Percentiles rank a stretch among this genome's conserved stretches.
phyloP scores from a whole-genome alignment of 768 basidiomycete genomes.

The Tephrocybe sp. region DNA sequence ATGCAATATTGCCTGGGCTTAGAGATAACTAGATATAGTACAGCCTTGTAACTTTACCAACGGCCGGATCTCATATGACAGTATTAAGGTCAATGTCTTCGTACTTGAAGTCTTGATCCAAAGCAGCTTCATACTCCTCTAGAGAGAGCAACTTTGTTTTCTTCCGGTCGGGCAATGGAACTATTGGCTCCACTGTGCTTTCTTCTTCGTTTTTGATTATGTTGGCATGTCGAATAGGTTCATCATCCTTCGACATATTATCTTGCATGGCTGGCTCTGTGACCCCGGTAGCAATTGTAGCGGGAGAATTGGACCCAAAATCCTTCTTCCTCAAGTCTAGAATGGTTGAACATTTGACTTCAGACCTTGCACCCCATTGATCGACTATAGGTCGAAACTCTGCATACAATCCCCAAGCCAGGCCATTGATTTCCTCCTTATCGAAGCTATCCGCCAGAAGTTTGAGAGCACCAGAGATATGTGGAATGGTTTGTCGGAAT shows the following conservation, averaged over 20 bases:
- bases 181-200: constrained; percentile 13
- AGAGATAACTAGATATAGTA: constrained; percentile 21
- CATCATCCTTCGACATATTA: too few relatives aligned
- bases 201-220: constrained; percentile 14
- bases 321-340: constrained; percentile 50
- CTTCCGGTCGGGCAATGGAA: constrained; percentile 36
- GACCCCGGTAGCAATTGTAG: constrained; percentile 7
- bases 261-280: too few relatives aligned
- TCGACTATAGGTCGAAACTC: constrained; percentile 82
- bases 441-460: constrained; percentile 62
- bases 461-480: constrained; percentile 74
- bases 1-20: constrained; percentile 3
- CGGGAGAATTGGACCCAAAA: constrained; percentile 11
- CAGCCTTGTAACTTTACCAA: constrained; percentile 12
- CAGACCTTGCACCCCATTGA: constrained; percentile 82
- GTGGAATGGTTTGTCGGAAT: constrained; percentile 75
- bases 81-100: constrained; percentile 41
- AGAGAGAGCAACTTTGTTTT: constrained; percentile 35
- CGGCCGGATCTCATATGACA: constrained; percentile 9
- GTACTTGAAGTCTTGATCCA: constrained; percentile 48
- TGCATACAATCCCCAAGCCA: constrained; percentile 78
- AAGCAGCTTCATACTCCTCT: constrained; percentile 51
- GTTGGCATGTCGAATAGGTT: too few relatives aligned
- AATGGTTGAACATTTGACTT: constrained; percentile 68
- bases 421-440: constrained; percentile 54